These are phyloP conservation scores for Myxozyma melibiosi DNA, from an alignment of 805 yeast genomes.

Conservation along the genomic window DNA sequence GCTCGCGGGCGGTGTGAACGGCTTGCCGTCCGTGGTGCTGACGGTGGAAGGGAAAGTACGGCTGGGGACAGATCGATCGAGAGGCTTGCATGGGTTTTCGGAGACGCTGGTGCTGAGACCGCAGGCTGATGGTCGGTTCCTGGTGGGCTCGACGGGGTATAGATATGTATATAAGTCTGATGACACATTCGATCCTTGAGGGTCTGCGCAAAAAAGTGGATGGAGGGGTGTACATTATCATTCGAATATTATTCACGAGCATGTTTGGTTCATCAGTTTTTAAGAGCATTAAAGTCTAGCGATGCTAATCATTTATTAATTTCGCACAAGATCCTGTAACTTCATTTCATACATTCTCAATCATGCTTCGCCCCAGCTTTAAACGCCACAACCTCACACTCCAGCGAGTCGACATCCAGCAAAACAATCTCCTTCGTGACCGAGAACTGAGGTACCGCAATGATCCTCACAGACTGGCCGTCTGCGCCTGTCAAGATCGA, in stretches of 20 bases:
- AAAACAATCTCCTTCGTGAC: conserved; percentile 66
- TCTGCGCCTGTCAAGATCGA: conserved; percentile 46
- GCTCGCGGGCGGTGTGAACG: conserved; percentile 32
- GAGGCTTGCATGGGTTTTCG: conserved; percentile 41
- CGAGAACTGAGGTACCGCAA: conserved; percentile 72
- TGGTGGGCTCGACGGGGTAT: conserved; percentile 36
- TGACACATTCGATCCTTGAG: conserved; percentile 27
- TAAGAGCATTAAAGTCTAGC: no score
- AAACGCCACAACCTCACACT: conserved; percentile 53
- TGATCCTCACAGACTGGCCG: conserved; percentile 50
- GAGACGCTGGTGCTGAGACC: conserved; percentile 32
- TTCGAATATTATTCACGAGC: no score
- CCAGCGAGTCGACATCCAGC: conserved; percentile 60
- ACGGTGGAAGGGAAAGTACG: conserved; percentile 43
- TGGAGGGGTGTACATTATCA: no score
- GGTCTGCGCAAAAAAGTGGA: no score
- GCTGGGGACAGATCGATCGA: conserved; percentile 40
- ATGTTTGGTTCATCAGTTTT: no score
- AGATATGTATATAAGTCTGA: conserved; percentile 43
- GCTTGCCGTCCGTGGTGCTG: conserved; percentile 38
- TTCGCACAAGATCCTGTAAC: no score
- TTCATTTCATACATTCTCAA: no score
- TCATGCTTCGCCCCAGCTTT: conserved; percentile 6
- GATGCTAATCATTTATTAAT: no score
- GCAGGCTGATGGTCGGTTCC: conserved; percentile 35